phyloP scores from a whole-genome alignment of 805 yeast species.

The Ogataea siamensis region DNA sequence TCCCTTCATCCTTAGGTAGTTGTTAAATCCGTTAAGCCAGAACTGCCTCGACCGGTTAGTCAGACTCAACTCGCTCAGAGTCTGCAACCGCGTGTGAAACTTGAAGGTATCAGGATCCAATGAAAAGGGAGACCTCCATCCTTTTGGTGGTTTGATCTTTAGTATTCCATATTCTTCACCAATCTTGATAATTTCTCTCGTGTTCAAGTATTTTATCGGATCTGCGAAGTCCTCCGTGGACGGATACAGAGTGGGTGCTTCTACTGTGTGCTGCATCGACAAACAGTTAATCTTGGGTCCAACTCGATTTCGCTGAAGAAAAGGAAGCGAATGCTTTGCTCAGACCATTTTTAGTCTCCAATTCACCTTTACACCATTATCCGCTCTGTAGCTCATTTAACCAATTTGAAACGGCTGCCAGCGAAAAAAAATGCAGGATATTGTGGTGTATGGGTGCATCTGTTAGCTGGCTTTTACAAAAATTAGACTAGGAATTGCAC shows the following conservation, averaged over 20 bases:
- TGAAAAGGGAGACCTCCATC: constrained; percentile 57
- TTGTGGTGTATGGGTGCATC: constrained; percentile 2
- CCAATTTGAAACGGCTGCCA: not conserved
- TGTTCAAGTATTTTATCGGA: constrained; percentile 49
- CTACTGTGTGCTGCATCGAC: constrained; percentile 27
- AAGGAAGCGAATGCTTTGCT: constrained; percentile 4
- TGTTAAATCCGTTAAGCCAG: constrained; percentile 58
- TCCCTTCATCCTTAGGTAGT: constrained; percentile 50
- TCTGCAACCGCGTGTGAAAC: constrained; percentile 70
- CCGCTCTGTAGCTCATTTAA: constrained; percentile 3
- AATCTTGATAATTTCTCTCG: constrained; percentile 37
- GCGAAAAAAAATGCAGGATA: not conserved
- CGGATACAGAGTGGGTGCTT: constrained; percentile 51
- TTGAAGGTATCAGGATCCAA: constrained; percentile 51
- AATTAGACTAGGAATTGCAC: not conserved
- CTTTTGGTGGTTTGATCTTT: constrained; percentile 49
- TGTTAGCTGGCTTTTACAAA: constrained; percentile 11
- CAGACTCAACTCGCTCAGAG: constrained; percentile 60
- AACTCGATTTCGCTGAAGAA: not conserved
- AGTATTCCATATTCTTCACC: constrained; percentile 52
- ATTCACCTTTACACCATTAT: constrained; percentile 4
- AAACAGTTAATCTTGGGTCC: not conserved
- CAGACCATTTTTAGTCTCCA: not conserved
- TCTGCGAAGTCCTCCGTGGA: constrained; percentile 42
- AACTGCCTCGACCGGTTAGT: constrained; percentile 60